Evolutionary conservation across 176 grass and related monocot species (phyloP), one percentile per base, ranked within the genome.

Genomic region (Miscanthus lutarioriparius): DNA sequence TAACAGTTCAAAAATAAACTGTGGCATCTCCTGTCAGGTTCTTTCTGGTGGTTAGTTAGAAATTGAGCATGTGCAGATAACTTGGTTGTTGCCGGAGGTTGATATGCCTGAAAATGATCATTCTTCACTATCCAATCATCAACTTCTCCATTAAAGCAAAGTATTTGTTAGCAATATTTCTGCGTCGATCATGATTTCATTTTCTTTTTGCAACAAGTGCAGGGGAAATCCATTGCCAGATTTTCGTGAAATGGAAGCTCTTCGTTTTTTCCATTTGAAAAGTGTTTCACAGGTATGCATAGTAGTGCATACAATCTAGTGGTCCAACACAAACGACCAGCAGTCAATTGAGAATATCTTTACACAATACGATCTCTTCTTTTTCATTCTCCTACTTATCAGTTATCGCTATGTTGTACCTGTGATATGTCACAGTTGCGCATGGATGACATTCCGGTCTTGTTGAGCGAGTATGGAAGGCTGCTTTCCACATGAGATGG

Each of bases 241-340:
- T 38, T 89, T 88, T 47, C 62, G 20, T 47, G 73, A 82, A 45
- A 82, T 74, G 45, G 88, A 90, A 71, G 35, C 76, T 47, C 80
- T 67, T 41, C 68, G 86, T 5, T 89, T 95, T 89, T 98, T 94
- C 86, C 91, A 98, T 90, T 84, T 98, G 80, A 95, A 85, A 95
- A 92, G 75, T 71, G 89, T 86, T 83, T 92, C 87, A 2, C 87
- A 93, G 91, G 96, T 98, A 83, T 25, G 58, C 49, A 27, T 69
- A 75, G 7, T 56, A 79, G 41, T 10, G 10, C 13, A 74, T 56
- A 26, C 3, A 74, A 78, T 72, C 51, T 65, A 37, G 27, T 20
- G 76, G 67, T 70, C 76, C 70, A 36, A 43, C 23, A 41, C 33
- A 26, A 61, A 77, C 25, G 9, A n/a, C 23, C 53, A 56, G 16